Evolutionary conservation across 495 filamentous ascomycete genomes (phyloP).

Genomic region (Lichina pygmaea): DNA sequence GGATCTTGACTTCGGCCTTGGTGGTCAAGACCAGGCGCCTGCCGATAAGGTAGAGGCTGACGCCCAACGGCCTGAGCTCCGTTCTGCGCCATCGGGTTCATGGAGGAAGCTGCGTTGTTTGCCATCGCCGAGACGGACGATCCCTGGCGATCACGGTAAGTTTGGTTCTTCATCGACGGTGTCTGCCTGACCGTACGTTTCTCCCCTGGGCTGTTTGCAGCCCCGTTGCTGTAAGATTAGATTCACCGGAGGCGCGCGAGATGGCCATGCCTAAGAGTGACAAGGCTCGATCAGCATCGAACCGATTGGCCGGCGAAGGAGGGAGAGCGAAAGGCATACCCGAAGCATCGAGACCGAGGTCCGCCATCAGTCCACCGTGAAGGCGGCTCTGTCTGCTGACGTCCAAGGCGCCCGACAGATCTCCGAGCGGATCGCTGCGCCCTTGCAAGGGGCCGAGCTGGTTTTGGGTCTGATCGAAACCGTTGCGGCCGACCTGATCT

Average conservation of each 20-base stretch:
- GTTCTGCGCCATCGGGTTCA: slow-evolving; percentile 3
- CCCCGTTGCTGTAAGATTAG: neutral
- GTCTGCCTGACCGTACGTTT: slow-evolving; percentile 3
- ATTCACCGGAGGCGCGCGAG: no score
- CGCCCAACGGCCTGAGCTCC: no score
- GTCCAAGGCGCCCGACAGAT: slow-evolving; percentile 23
- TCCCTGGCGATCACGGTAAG: neutral
- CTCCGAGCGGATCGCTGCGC: slow-evolving; percentile 29
- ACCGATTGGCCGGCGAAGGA: no score
- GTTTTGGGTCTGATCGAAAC: slow-evolving; percentile 10
- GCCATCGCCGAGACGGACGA: neutral
- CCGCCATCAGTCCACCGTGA: neutral
- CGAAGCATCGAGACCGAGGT: neutral
- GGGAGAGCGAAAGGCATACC: neutral
- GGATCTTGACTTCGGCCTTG: slow-evolving; percentile 10
- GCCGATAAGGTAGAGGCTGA: slow-evolving; percentile 9
- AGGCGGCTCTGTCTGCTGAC: slow-evolving; percentile 8
- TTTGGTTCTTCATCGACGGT: neutral
- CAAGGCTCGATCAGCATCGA: no score
- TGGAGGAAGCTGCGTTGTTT: slow-evolving; percentile 3
- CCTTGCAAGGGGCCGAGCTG: slow-evolving; percentile 8
- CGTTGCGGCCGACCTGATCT: slow-evolving; percentile 19
- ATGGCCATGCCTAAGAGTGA: no score
- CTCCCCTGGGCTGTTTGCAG: slow-evolving; percentile 2
- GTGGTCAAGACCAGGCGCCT: slow-evolving; percentile 11